phyloP scores from a whole-genome alignment of 192 early-diverging fungal genomes.

The Entomortierella chlamydospora region DNA sequence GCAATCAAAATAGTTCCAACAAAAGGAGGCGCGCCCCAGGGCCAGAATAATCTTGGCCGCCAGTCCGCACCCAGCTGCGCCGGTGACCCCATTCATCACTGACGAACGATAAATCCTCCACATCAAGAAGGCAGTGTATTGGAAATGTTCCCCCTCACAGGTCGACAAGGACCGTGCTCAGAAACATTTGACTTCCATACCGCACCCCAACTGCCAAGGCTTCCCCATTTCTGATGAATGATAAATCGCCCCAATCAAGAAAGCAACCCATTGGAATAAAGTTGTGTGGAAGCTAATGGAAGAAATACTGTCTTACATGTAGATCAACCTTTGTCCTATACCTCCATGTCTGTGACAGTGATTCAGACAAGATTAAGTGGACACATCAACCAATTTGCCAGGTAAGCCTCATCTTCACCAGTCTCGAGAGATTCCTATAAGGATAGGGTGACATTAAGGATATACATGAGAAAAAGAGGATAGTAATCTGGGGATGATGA shows the following conservation, averaged over 20 bases:
- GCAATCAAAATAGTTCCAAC: constrained; percentile 5
- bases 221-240: constrained; percentile 10
- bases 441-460: no score
- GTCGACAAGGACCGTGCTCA: constrained; percentile 8
- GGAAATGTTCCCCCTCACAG: constrained; percentile 21
- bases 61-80: constrained; percentile 18
- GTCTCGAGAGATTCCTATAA: no score
- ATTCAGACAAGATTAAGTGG: no score
- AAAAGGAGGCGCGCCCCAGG: constrained; percentile 4
- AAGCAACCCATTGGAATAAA: constrained; percentile 15
- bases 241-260: constrained; percentile 9
- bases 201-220: background rate
- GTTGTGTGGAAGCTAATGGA: constrained; percentile 9
- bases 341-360: no score
- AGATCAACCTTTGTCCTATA: no score
- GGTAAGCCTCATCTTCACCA: no score
- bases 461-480: no score
- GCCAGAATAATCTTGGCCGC: constrained; percentile 15
- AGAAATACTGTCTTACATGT: background rate
- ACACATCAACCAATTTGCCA: no score
- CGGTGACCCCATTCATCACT: constrained; percentile 20
- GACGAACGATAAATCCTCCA: constrained; percentile 12
- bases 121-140: constrained; percentile 21
- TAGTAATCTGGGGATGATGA: no score
- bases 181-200: constrained; percentile 11